Evolutionary conservation across 805 yeast genomes (phyloP).

Genomic region (Candida germanica): DNA sequence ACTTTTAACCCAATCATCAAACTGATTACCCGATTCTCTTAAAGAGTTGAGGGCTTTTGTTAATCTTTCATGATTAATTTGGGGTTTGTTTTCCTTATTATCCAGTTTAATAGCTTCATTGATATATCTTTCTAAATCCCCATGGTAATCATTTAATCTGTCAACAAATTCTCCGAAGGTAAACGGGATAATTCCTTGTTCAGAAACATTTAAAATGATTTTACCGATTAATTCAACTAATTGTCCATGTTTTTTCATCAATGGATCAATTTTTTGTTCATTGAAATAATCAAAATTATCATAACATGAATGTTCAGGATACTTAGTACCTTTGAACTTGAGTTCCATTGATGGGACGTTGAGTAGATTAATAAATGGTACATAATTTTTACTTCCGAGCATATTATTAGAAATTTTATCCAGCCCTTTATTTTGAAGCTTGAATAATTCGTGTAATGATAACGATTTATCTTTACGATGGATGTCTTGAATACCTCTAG

Average conservation of each 20-base stretch:
- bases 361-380: constrained; percentile 59
- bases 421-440: constrained; percentile 21
- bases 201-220: constrained; percentile 58
- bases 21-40: constrained; percentile 38
- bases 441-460: constrained; percentile 21
- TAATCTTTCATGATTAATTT: constrained; percentile 23
- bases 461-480: constrained; percentile 10
- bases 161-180: constrained; percentile 48
- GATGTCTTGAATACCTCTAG: constrained; percentile 5
- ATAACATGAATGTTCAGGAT: constrained; percentile 56
- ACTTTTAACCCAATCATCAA: constrained; percentile 53
- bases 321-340: constrained; percentile 41
- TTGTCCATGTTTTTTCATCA: constrained; percentile 52
- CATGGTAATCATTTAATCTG: constrained; percentile 40
- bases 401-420: constrained; percentile 29
- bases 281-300: constrained; percentile 63
- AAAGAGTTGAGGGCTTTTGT: constrained; percentile 21
- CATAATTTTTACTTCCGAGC: constrained; percentile 54
- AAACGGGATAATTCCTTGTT: constrained; percentile 74
- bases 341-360: constrained; percentile 73
- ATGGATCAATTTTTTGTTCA: constrained; percentile 47
- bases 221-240: constrained; percentile 55
- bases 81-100: constrained; percentile 14
- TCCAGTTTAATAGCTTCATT: constrained; percentile 17
- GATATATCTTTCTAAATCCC: constrained; percentile 44